Conservation (phyloP, 2,329 filamentous ascomycete genomes). For the Dichotomopilus funicola region DNA sequence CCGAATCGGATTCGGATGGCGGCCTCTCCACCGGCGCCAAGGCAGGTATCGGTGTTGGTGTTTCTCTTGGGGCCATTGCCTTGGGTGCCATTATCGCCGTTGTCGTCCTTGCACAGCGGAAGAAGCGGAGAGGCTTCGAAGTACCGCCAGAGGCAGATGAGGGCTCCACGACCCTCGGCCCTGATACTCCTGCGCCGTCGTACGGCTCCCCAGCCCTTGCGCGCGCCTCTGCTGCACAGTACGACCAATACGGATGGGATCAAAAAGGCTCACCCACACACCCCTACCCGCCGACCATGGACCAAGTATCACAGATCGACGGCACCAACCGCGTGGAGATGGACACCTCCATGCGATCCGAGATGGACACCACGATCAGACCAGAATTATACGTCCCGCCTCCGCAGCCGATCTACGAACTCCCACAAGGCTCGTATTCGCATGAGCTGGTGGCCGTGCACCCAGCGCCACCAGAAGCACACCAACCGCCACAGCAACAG, state of each 20-base stretch:
- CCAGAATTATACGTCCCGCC: slow-evolving; percentile 23
- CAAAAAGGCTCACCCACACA: slow-evolving; percentile 6
- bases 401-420: slow-evolving; percentile 27
- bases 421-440: slow-evolving; percentile 27
- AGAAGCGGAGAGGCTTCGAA: slow-evolving; percentile 3
- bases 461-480: too few species aligned
- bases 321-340: slow-evolving; percentile 23
- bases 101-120: slow-evolving; percentile 25
- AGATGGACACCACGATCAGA: slow-evolving; percentile 18
- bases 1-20: not conserved
- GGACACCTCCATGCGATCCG: not conserved
- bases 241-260: slow-evolving; percentile 18
- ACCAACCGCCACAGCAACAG: slow-evolving; percentile 9
- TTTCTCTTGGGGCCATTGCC: slow-evolving; percentile 29
- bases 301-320: slow-evolving; percentile 19
- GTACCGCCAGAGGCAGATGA: slow-evolving; percentile 6
- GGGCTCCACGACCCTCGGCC: slow-evolving; percentile 14
- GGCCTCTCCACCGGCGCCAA: slow-evolving; percentile 32
- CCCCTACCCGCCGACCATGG: not conserved
- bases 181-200: slow-evolving; percentile 9
- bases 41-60: slow-evolving; percentile 31
- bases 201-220: slow-evolving; percentile 15
- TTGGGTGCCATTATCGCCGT: slow-evolving; percentile 26
- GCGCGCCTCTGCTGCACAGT: slow-evolving; percentile 4
- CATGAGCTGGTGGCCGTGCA: slow-evolving; percentile 31